Evolutionary conservation across 441 rosid species (phyloP), one percentile per base, ranked within the genome.

Genomic region (Erodium trifolium): DNA sequence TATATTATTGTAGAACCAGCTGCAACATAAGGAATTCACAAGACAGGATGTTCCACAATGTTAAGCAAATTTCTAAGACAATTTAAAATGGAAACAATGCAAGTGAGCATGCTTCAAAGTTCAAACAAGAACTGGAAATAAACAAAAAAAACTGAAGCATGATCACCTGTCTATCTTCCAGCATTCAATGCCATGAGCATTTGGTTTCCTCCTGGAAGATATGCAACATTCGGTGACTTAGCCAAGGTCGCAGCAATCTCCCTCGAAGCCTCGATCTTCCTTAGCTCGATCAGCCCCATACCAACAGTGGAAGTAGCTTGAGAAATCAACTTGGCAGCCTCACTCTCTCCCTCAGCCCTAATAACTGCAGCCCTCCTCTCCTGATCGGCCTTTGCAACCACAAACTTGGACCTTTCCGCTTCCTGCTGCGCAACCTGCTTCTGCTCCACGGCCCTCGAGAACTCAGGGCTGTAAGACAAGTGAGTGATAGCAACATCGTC

Each of bases 371-470:
- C 96, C 81, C 96, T 85, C 84, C 96, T 89, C 86, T 93, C 99
- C 80, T 91, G 99, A 71, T 91, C 99, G 72, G 99, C 99, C 71
- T 91, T 93, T 86, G 81, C 82, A 72, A 93, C 99, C 19, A 91
- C 83, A 66, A 91, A 94, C 77, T 87, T 94, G 0, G 96, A 91
- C 77, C 99, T 76, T 82, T 91, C 99, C 0, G 99, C 99, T 73
- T 93, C 99, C 75, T 93, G 97, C 74, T 93, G 97, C 0, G 96
- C 99, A 49, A 91, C 99, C 80, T 91, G 99, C 78, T 94, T 94
- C 85, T 86, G 92, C 86, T 93, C 99, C n/a, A 91, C 99, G 0
- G 99, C 97, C 78, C 85, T 88, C 0, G 97, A 91, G 82, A 93
- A 93, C 80, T 93, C 97, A 0, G 78, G 71, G 37, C 99, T 96